Base-by-base conservation (phyloP, 352 stramenopile species). In the Phytopythium litorale region DNA sequence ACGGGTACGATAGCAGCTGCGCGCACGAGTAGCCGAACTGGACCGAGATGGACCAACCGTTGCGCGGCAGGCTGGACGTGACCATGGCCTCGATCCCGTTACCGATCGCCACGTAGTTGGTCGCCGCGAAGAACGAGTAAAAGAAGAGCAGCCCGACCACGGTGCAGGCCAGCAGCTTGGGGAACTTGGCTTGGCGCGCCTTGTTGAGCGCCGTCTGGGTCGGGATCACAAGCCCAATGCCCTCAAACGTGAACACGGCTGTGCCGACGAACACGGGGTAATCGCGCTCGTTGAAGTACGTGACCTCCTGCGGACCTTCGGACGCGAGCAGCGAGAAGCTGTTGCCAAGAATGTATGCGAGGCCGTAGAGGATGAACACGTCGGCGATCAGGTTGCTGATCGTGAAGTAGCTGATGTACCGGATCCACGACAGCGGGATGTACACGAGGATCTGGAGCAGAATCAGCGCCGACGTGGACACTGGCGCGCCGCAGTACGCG, bases 381-480 rank as follows among this genome's bases (percentile, higher is more conserved):
- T 93, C 81, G 1, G 84, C 84, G 37, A 93, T 81, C 50, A 93
- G 71, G 67, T 93, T 93, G 59, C 80, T 93, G 65, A 93, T 84
- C 35, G 80, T 87, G 57, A 93, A 93, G 73, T 91, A 93, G 73
- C 82, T 90, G 64, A 92, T 91, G 72, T 92, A 91, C 16, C 84
- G 80, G 59, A 93, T 90, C 84, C 84, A 93, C 32, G 82, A 91
- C 28, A 93, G 70, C 45, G 84, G 84, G 37, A 92, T 88, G 66
- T 93, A 85, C 15, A 90, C 74, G 12, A 76, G 64, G 60, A 89
- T 79, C 67, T 93, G 84, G 11, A 91, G 68, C 62, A 93, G 30
- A 35, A 93, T 89, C 32, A 93, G 76, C 62, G 73, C 63, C 28
- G 82, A 90, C 30, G 67, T 68, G 23, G 78, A 63, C 2, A 88